These are phyloP conservation scores for Sesbania bispinosa DNA, from an alignment of 306 rosid genomes.

Conservation along the genomic window DNA sequence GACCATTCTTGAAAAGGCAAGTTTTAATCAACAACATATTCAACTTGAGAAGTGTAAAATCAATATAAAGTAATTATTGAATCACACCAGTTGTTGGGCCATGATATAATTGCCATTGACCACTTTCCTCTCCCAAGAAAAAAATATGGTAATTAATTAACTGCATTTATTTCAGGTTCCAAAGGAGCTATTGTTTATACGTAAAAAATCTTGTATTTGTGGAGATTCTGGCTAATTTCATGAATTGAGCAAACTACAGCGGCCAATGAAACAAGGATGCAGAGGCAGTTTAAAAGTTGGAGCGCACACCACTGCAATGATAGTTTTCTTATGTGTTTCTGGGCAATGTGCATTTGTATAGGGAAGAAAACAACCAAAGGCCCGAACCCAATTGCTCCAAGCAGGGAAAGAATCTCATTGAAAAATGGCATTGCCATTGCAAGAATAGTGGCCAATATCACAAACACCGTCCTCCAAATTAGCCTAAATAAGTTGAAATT, in stretches of 20 bases:
- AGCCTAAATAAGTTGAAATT: constrained; percentile 49
- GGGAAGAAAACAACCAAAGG: constrained; percentile 66
- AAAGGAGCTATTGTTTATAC: constrained; percentile 25
- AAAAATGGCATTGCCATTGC: constrained; percentile 64
- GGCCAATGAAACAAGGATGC: constrained; percentile 48
- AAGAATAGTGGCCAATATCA: constrained; percentile 33
- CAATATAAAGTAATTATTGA: too few species aligned
- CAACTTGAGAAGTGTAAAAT: too few species aligned
- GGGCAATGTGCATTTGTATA: constrained; percentile 64
- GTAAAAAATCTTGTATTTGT: constrained; percentile 39
- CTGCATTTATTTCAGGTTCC: neutral
- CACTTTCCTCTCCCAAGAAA: too few species aligned
- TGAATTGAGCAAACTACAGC: constrained; percentile 47
- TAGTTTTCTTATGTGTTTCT: constrained; percentile 28
- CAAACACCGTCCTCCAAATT: constrained; percentile 61
- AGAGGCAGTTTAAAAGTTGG: constrained; percentile 40
- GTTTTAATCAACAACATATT: too few species aligned
- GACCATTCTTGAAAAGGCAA: too few species aligned
- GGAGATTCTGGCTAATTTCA: constrained; percentile 40
- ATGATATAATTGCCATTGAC: too few species aligned
- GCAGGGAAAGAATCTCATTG: constrained; percentile 54
- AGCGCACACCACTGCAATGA: constrained; percentile 49
- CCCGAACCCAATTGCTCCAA: constrained; percentile 68
- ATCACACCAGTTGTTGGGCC: too few species aligned
- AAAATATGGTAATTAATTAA: neutral